Base-by-base conservation (phyloP, 139 green algal genomes). In the Auxenochlorella protothecoides region DNA sequence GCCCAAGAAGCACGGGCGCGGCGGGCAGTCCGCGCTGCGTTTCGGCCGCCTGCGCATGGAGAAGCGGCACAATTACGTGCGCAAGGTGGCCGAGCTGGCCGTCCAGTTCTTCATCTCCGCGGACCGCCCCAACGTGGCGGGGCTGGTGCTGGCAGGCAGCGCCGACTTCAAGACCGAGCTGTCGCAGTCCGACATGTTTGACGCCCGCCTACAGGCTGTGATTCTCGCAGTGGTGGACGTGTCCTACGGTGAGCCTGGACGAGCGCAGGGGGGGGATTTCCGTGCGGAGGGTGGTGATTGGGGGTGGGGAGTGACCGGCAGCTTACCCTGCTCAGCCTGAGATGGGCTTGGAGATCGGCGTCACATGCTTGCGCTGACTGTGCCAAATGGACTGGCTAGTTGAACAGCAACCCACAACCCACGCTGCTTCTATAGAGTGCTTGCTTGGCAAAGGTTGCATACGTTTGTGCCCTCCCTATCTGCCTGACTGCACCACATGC, bases 91-190 rank as follows among this genome's bases (percentile, higher is more conserved):
- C 54, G 92, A 97, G 83, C 74, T 91, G 62, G 83, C 87, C 3
- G 79, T 81, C 63, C 92, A 97, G 81, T 91, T 93, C 71, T 99
- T 97, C 84, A 97, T 98, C 80, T 93, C 89, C 53, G 83, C 88
- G 66, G 85, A 92, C 74, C 85, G 87, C 69, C 87, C 88, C 10
- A 99, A 99, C 80, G 92, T 99, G 65, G 79, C 92, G 6, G 95
- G 95, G 6, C 84, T 99, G 54, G 87, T 99, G 57, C 85, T 99
- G 55, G 92, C 92, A 6, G 95, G 95, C 16, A 92, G 83, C 12
- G 95, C 95, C 51, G 95, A 99, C 79, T 99, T 99, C 84, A 99
- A 99, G 76, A 99, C 87, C 5, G 90, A 97, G 84, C 87, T 99
- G 16, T 82, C 71, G 55, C 79, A 96, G 65, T 90, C 79, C 10